These are phyloP conservation scores for Collariella sp. DNA, from an alignment of 495 filamentous ascomycete species.

Conservation along the genomic window DNA sequence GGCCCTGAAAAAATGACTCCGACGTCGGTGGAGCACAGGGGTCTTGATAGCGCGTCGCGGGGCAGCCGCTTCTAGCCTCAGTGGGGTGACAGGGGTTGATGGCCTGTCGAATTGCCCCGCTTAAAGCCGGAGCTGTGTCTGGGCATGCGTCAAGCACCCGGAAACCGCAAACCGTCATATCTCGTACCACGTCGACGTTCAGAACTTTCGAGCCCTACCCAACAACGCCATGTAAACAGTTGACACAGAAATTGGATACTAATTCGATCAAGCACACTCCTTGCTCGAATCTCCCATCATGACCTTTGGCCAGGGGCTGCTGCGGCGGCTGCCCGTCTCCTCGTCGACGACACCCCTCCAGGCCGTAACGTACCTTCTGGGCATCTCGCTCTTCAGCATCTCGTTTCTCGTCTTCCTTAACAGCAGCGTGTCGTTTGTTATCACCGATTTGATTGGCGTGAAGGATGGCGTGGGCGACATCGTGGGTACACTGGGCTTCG, in stretches of 20 bases:
- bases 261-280: too few relatives aligned
- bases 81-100: neutral
- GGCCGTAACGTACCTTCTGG: conserved; percentile 74
- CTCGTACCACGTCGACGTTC: too few relatives aligned
- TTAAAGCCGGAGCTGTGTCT: neutral
- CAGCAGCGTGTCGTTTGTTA: conserved; percentile 83
- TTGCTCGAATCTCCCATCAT: conserved; percentile 1
- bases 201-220: too few relatives aligned
- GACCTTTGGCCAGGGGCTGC: conserved; percentile 25
- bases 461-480: conserved; percentile 72
- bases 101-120: conserved; percentile 1
- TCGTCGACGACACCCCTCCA: conserved; percentile 58
- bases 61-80: neutral
- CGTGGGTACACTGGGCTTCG: conserved; percentile 90
- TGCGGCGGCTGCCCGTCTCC: conserved; percentile 47
- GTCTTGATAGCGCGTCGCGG: conserved; percentile 12
- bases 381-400: conserved; percentile 90
- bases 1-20: conserved; percentile 12
- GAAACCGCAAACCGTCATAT: neutral
- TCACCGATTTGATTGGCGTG: conserved; percentile 79
- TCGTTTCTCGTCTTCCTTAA: conserved; percentile 97
- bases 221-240: neutral
- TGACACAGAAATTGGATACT: too few relatives aligned
- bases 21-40: conserved; percentile 17
- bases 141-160: neutral